These are phyloP conservation scores for Uronychia setigera DNA, from an alignment of 73 alveolate species.

Conservation along the genomic window DNA sequence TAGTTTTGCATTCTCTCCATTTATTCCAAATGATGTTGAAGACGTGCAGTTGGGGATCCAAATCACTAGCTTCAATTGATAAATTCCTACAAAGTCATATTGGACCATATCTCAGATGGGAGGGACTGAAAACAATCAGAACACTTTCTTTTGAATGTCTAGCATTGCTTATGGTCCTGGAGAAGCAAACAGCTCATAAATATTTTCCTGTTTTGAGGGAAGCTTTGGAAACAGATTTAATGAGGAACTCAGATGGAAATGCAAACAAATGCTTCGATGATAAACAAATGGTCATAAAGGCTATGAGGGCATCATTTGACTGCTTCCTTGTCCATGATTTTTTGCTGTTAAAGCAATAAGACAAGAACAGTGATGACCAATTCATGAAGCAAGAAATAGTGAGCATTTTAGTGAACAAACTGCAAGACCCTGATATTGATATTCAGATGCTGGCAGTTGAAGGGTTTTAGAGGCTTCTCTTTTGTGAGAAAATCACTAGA, in stretches of 20 bases:
- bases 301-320: neutral
- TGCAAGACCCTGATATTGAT: neutral
- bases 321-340: neutral
- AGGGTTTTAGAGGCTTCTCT: neutral
- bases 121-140: neutral
- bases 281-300: neutral
- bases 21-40: neutral
- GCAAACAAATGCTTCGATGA: neutral
- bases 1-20: neutral
- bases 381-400: neutral
- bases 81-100: neutral
- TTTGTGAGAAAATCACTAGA: neutral
- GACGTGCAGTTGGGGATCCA: constrained; percentile 1
- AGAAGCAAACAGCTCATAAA: neutral
- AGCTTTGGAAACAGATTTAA: neutral
- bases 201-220: neutral
- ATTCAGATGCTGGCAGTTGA: neutral
- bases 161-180: neutral
- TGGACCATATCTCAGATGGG: neutral
- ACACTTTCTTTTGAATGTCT: neutral
- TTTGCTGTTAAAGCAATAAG: neutral
- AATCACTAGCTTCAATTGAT: neutral
- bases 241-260: neutral
- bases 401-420: neutral
- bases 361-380: neutral